These are phyloP conservation scores for Penicillium roqueforti DNA, from an alignment of 495 filamentous ascomycete genomes.

Conservation along the genomic window DNA sequence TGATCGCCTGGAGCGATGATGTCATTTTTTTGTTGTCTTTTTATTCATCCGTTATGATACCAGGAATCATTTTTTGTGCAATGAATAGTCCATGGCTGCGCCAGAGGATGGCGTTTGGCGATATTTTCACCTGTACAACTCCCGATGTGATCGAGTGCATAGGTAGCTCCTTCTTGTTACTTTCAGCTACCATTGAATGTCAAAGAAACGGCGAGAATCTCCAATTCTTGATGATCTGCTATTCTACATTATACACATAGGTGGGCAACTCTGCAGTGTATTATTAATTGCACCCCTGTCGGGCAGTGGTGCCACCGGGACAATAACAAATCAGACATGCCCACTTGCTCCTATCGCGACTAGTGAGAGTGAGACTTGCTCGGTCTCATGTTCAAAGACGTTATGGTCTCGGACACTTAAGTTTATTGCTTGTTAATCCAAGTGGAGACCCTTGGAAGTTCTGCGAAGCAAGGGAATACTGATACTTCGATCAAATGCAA, in stretches of 20 bases:
- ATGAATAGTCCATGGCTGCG: conserved; percentile 1
- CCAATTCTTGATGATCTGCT: too few species aligned
- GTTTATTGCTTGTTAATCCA: background rate
- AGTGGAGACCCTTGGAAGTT: background rate
- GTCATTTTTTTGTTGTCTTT: background rate
- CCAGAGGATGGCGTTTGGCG: conserved; percentile 5
- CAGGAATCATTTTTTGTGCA: background rate
- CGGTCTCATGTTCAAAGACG: background rate
- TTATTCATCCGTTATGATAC: conserved; percentile 7
- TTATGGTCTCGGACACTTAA: background rate
- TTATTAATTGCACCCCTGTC: background rate
- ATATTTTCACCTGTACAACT: background rate
- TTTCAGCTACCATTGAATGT: background rate
- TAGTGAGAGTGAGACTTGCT: background rate
- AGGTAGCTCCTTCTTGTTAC: background rate
- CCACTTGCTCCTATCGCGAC: background rate
- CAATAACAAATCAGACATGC: background rate
- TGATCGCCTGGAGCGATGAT: conserved; percentile 26
- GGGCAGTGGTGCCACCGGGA: too few species aligned
- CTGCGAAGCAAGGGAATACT: background rate
- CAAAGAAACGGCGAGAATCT: background rate
- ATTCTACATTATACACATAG: too few species aligned
- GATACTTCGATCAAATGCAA: background rate
- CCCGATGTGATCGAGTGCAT: background rate
- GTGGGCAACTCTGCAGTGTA: background rate